These are phyloP conservation scores for Rhizophora apiculata DNA, from an alignment of 345 rosid species.

Conservation along the genomic window DNA sequence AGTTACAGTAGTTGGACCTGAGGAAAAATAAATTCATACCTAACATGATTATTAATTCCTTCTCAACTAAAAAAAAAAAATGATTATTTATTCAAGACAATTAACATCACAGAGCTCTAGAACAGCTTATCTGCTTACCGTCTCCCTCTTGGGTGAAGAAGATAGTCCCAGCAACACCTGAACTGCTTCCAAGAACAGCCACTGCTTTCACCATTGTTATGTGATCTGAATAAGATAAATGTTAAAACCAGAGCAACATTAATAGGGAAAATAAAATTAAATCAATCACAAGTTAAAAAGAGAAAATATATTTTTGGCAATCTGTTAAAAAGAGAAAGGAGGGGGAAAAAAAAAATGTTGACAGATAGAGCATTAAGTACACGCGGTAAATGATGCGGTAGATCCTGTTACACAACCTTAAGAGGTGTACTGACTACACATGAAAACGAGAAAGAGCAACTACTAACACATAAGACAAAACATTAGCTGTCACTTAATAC, in stretches of 20 bases:
- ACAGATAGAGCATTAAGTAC: too few relatives aligned
- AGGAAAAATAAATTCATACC: not conserved
- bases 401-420: too few relatives aligned
- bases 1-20: constrained; percentile 75
- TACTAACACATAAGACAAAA: too few relatives aligned
- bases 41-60: not conserved
- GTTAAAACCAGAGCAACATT: not conserved
- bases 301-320: not conserved
- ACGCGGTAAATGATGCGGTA: too few relatives aligned
- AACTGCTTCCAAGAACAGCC: constrained; percentile 64
- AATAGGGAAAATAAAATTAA: not conserved
- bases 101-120: not conserved
- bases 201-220: constrained; percentile 87
- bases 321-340: not conserved
- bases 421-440: too few relatives aligned
- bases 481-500: too few relatives aligned
- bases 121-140: constrained; percentile 35
- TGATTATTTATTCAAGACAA: not conserved
- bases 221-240: constrained; percentile 57
- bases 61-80: not conserved
- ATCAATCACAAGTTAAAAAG: not conserved
- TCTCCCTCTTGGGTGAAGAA: constrained; percentile 75
- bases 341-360: not conserved
- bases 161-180: constrained; percentile 78
- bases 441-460: too few relatives aligned